A percentile compares a stretch with the other conserved stretches of the same genome.
phyloP scores from a whole-genome alignment of 768 basidiomycete species.

The Baorangia bicolor region DNA sequence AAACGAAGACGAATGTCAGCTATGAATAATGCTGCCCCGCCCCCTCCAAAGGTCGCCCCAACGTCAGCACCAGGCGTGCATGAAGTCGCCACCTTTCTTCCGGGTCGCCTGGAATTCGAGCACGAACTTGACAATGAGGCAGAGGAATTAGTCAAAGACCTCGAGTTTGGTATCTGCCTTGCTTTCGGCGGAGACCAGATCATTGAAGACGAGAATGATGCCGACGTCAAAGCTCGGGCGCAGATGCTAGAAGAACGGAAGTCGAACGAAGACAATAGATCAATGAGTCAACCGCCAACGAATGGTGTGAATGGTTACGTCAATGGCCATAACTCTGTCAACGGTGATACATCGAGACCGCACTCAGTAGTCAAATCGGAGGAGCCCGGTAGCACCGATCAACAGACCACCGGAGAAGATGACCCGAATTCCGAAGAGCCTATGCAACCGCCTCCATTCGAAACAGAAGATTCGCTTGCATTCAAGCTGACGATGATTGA shows the following conservation, averaged over 20 bases:
- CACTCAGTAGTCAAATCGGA: slow-evolving; percentile 39
- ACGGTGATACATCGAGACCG: slow-evolving; percentile 34
- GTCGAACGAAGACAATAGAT: slow-evolving; percentile 16
- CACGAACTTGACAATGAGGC: slow-evolving; percentile 98
- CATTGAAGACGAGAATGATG: slow-evolving; percentile 74
- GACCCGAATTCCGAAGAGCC: slow-evolving; percentile 63
- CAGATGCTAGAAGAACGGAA: slow-evolving; percentile 43
- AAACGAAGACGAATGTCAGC: slow-evolving; percentile 88
- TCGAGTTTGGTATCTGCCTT: slow-evolving; percentile 90
- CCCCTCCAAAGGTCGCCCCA: slow-evolving; percentile 70
- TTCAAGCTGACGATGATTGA: slow-evolving; percentile 90
- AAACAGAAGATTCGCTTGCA: slow-evolving; percentile 77
- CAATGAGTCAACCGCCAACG: slow-evolving; percentile 23
- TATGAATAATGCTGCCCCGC: slow-evolving; percentile 58
- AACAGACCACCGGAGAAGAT: slow-evolving; percentile 47
- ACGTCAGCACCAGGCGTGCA: slow-evolving; percentile 91
- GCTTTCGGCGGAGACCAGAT: slow-evolving; percentile 84
- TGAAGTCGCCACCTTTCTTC: slow-evolving; percentile 90
- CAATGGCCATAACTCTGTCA: slow-evolving; percentile 38
- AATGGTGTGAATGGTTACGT: slow-evolving; percentile 28
- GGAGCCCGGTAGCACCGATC: slow-evolving; percentile 40
- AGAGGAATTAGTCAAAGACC: slow-evolving; percentile 90
- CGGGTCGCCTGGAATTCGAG: slow-evolving; percentile 97
- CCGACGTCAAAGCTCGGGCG: slow-evolving; percentile 58
- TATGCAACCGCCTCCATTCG: slow-evolving; percentile 72